Evolutionary conservation across 1,284 basidiomycete species (phyloP).

Genomic region (Naganishia liquefaciens): DNA sequence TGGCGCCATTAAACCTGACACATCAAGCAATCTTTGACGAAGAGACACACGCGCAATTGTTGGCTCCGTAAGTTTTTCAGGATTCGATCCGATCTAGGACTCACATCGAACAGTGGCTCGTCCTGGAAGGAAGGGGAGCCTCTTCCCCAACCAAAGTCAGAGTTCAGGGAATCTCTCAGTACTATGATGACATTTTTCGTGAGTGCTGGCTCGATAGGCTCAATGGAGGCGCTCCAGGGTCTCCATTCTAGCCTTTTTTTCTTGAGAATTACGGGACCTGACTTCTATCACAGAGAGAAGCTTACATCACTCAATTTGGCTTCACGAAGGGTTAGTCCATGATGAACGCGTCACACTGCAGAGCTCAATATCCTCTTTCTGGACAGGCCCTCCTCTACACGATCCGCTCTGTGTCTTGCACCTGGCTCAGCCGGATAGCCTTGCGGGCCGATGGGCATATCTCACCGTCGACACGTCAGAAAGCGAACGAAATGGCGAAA

Average conservation of each 20-base stretch:
- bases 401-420: conserved; percentile 29
- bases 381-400: conserved; percentile 29
- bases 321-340: conserved; percentile 23
- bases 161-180: conserved; percentile 28
- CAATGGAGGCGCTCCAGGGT: no score
- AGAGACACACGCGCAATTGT: conserved; percentile 21
- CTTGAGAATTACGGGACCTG: neutral
- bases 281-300: conserved; percentile 20
- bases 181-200: conserved; percentile 34
- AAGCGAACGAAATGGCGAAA: conserved; percentile 25
- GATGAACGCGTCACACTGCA: neutral
- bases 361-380: neutral
- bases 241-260: neutral
- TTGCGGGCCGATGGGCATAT: conserved; percentile 24
- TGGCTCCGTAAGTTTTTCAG: conserved; percentile 28
- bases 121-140: conserved; percentile 22
- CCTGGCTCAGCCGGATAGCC: conserved; percentile 25
- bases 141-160: conserved; percentile 21
- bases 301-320: conserved; percentile 29
- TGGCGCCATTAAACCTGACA: conserved; percentile 29
- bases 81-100: neutral
- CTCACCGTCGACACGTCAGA: conserved; percentile 20
- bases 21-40: conserved; percentile 32
- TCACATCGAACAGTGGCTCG: neutral
- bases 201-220: conserved; percentile 2